These are phyloP conservation scores for Agaricus bisporus DNA, from an alignment of 768 basidiomycete genomes.

Conservation along the genomic window DNA sequence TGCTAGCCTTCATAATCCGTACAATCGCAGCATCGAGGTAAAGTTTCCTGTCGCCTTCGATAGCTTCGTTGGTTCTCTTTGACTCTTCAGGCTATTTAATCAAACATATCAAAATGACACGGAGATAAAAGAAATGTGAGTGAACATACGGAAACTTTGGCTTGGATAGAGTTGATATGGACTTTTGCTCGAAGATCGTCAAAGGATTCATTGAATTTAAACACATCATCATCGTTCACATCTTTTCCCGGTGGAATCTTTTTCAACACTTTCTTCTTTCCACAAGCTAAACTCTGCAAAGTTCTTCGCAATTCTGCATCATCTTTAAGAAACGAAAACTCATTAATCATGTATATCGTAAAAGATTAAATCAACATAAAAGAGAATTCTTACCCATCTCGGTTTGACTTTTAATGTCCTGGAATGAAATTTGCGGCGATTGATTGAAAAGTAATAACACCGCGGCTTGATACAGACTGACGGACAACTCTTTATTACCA, in stretches of 20 bases:
- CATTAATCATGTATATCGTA: slow-evolving; percentile 12
- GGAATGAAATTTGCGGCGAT: slow-evolving; percentile 49
- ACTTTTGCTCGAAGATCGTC: slow-evolving; percentile 72
- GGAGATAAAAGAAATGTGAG: neutral
- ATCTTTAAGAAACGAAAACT: slow-evolving; percentile 36
- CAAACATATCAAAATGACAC: neutral
- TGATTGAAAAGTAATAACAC: slow-evolving; percentile 85
- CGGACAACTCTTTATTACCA: slow-evolving; percentile 78
- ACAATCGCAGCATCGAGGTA: slow-evolving; percentile 94
- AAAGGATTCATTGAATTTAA: slow-evolving; percentile 80
- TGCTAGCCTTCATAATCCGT: slow-evolving; percentile 91
- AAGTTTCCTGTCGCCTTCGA: slow-evolving; percentile 82
- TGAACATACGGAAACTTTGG: slow-evolving; percentile 74
- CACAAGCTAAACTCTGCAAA: slow-evolving; percentile 89
- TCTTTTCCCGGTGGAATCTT: slow-evolving; percentile 79
- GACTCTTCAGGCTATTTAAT: slow-evolving; percentile 72
- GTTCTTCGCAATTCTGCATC: slow-evolving; percentile 72
- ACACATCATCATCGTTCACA: slow-evolving; percentile 68
- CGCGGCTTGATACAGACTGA: slow-evolving; percentile 88
- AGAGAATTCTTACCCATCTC: slow-evolving; percentile 55
- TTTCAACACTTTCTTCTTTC: slow-evolving; percentile 79
- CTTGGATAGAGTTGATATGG: slow-evolving; percentile 94
- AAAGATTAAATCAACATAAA: neutral
- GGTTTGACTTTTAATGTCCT: slow-evolving; percentile 61
- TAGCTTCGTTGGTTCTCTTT: slow-evolving; percentile 70